Conservation (phyloP, 768 basidiomycete genomes). For the Imleria badia region DNA sequence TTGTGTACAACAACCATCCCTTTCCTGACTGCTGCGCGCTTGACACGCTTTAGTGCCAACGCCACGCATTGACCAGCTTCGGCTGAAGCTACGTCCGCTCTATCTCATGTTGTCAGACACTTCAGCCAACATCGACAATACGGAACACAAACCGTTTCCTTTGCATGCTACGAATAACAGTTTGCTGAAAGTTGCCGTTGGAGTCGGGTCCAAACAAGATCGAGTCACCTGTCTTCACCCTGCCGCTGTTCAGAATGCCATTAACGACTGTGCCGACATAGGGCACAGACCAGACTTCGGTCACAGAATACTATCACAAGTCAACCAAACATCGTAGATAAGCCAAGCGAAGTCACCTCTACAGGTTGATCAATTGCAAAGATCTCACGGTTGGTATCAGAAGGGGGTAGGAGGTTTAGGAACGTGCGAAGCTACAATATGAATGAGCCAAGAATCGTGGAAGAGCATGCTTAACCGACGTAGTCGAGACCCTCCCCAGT, state of each 20-base stretch:
- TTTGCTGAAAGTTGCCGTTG: constrained; percentile 82
- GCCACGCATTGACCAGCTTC: constrained; percentile 97
- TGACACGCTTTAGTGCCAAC: constrained; percentile 86
- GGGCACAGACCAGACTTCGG: constrained; percentile 86
- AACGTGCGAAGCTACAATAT: constrained; percentile 72
- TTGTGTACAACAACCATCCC: constrained; percentile 92
- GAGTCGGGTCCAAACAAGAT: constrained; percentile 90
- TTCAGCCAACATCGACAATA: not conserved
- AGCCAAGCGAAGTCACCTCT: constrained; percentile 49
- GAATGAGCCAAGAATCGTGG: constrained; percentile 11
- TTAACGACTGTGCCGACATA: constrained; percentile 85
- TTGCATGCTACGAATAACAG: constrained; percentile 88
- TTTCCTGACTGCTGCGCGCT: constrained; percentile 79
- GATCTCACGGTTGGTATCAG: constrained; percentile 78
- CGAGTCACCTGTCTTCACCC: constrained; percentile 73
- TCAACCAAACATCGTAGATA: constrained; percentile 6
- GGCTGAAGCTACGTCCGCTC: constrained; percentile 77
- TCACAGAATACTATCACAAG: constrained; percentile 67
- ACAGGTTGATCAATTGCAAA: constrained; percentile 78
- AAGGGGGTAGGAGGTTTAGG: constrained; percentile 86
- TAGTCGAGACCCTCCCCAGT: constrained; percentile 88
- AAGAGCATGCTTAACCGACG: constrained; percentile 38
- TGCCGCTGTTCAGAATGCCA: constrained; percentile 78
- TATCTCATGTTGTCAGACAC: constrained; percentile 25
- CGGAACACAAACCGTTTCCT: constrained; percentile 68